These are phyloP conservation scores for Leptomonas seymouri DNA, from an alignment of 208 protist genomes.

Conservation along the genomic window DNA sequence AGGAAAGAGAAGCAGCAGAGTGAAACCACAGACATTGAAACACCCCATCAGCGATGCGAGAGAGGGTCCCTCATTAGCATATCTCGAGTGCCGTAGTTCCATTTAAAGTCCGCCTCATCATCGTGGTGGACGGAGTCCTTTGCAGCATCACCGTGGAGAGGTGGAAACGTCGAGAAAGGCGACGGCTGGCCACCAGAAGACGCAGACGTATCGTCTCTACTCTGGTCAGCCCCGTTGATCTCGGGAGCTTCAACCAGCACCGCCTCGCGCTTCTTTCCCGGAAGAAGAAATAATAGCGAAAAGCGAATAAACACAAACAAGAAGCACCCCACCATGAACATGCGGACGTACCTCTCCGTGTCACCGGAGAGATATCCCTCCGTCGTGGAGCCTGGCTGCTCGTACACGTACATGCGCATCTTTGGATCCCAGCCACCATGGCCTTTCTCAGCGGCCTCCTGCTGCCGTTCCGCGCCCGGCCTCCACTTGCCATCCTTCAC, in stretches of 20 bases:
- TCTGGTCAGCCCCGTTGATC: not conserved
- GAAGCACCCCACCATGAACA: conserved; percentile 60
- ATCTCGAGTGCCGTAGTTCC: conserved; percentile 4
- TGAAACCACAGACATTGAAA: not conserved
- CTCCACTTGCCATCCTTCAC: conserved; percentile 68
- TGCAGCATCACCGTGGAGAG: not conserved
- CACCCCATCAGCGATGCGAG: conserved; percentile 2
- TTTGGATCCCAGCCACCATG: conserved; percentile 53
- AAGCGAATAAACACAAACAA: conserved; percentile 65
- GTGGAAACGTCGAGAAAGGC: not conserved
- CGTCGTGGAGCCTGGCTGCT: conserved; percentile 75
- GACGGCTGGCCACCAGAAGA: not conserved
- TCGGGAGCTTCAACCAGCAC: not conserved
- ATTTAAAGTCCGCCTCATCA: conserved; percentile 29
- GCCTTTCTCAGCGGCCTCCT: not conserved
- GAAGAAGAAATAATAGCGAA: conserved; percentile 39
- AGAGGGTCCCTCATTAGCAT: conserved; percentile 21
- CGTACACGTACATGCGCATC: conserved; percentile 80
- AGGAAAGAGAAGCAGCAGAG: not conserved
- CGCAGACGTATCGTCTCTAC: not conserved
- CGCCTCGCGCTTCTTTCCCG: not conserved
- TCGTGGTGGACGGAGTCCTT: conserved; percentile 33
- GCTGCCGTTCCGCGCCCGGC: conserved; percentile 16
- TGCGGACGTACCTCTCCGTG: conserved; percentile 50
- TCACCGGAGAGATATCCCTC: conserved; percentile 72